Percentiles rank a stretch among this genome's conserved stretches.
phyloP scores from a whole-genome alignment of 306 rosid genomes.

The Carpinus fangiana region DNA sequence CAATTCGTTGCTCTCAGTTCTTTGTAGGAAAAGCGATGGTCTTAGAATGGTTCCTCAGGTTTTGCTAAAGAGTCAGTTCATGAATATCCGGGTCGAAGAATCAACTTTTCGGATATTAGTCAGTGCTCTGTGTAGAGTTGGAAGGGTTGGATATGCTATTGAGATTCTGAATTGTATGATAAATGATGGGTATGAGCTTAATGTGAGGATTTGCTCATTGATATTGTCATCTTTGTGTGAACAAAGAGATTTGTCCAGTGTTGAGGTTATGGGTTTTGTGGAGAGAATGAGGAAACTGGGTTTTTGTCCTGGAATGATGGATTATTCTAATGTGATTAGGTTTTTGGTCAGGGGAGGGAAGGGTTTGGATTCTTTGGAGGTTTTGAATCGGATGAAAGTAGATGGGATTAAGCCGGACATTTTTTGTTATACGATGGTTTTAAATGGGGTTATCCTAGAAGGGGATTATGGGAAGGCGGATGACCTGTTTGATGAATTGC shows the following conservation, averaged over 20 bases:
- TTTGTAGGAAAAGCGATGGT: constrained; percentile 49
- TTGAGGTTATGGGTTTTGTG: constrained; percentile 54
- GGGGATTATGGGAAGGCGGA: constrained; percentile 49
- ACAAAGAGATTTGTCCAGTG: constrained; percentile 33
- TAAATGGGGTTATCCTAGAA: constrained; percentile 48
- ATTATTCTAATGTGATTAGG: constrained; percentile 59
- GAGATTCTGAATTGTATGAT: constrained; percentile 58
- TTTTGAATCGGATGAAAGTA: constrained; percentile 56
- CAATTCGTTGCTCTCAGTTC: constrained; percentile 60
- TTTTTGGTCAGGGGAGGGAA: constrained; percentile 53
- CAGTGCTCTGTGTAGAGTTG: constrained; percentile 54
- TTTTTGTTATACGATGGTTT: constrained; percentile 77
- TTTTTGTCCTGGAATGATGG: constrained; percentile 59
- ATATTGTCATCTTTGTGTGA: constrained; percentile 55
- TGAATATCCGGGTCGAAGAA: constrained; percentile 68
- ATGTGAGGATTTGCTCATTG: constrained; percentile 57
- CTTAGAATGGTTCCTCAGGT: constrained; percentile 61
- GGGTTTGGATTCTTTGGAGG: constrained; percentile 51
- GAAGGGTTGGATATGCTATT: constrained; percentile 58
- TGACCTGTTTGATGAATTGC: constrained; percentile 72
- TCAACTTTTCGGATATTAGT: constrained; percentile 63
- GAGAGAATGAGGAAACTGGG: constrained; percentile 52
- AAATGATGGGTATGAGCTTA: constrained; percentile 59
- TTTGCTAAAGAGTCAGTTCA: constrained; percentile 52
- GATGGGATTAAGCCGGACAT: constrained; percentile 68